These are phyloP conservation scores for Suillus sp. DNA, from an alignment of 768 basidiomycete species.

Conservation along the genomic window DNA sequence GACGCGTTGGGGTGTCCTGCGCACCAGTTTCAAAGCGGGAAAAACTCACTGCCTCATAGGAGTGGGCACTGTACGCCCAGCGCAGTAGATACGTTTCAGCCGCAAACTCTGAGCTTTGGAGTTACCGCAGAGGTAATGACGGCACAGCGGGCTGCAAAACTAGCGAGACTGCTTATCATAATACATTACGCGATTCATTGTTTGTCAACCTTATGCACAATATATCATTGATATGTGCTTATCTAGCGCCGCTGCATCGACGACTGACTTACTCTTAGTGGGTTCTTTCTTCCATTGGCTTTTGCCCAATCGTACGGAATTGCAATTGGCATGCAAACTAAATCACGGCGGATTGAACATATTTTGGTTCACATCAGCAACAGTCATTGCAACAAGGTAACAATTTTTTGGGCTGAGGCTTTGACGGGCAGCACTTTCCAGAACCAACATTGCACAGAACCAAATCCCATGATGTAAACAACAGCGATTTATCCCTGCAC, in stretches of 20 bases:
- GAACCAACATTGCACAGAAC: not conserved
- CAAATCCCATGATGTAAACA: constrained; percentile 1
- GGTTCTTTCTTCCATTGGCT: not conserved
- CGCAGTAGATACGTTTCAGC: not conserved
- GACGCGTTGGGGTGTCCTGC: not conserved
- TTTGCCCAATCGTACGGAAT: not conserved
- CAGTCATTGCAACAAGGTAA: not conserved
- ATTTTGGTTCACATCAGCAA: not conserved
- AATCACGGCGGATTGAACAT: not conserved
- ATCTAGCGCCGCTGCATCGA: not conserved
- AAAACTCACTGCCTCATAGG: not conserved
- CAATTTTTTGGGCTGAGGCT: not conserved
- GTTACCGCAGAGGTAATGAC: not conserved
- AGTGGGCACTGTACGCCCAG: not conserved
- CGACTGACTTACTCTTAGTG: no score
- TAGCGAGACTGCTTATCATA: not conserved
- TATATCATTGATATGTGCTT: not conserved
- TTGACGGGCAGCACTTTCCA: not conserved
- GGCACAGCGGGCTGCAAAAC: not conserved
- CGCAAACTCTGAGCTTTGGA: not conserved
- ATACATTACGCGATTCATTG: not conserved
- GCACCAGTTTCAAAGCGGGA: not conserved
- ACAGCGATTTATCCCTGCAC: not conserved
- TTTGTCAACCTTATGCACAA: not conserved
- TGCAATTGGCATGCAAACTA: not conserved